Evolutionary conservation across 2,329 filamentous ascomycete species (phyloP), one percentile per base, ranked within the genome.

Genomic region (Blastomyces silverae): DNA sequence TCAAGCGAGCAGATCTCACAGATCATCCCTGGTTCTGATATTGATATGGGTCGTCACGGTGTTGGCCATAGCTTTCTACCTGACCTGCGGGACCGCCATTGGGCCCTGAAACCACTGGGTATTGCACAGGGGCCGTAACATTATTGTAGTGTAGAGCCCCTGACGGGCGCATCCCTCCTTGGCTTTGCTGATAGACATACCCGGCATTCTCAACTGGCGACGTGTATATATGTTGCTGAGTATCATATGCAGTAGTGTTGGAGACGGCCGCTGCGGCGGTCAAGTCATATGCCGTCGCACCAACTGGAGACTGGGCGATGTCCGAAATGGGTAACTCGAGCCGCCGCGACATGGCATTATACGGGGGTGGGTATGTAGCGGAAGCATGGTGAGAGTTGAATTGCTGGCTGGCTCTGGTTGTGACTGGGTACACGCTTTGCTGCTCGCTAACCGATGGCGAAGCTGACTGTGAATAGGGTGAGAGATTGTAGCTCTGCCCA

Each of bases 221-320:
- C 42, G 72, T 64, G 64, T 70, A 73, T 58, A 72, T 62, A 22
- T 66, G 65, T 37, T 64, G 68, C 37, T 68, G 71, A 22, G 66
- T 64, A 64, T 70, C 70, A 64, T 70, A 72, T 10, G 64, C 62
- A 17, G 68, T 44, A 22, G 65, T 67, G 61, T 69, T 67, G 53
- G 70, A 70, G 31, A 70, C 68, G 59, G 71, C 69, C 61, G 72
- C 69, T 57, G 72, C 71, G 37, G 74, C 66, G 8, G 69, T 65
- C 20, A 67, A 66, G 63, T 61, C 64, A 64, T 72, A 73, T 61
- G 67, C 65, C 55, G 67, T 60, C 31, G 69, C 59, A 69, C 68
- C 63, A 65, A 58, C 56, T 52, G 66, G 59, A 70, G 69, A 25
- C 59, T 68, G 68, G 70, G 73, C 46, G 70, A 69, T 62, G 70